Base-by-base conservation (phyloP, 2,329 filamentous ascomycete genomes). In the Colletotrichum horii region DNA sequence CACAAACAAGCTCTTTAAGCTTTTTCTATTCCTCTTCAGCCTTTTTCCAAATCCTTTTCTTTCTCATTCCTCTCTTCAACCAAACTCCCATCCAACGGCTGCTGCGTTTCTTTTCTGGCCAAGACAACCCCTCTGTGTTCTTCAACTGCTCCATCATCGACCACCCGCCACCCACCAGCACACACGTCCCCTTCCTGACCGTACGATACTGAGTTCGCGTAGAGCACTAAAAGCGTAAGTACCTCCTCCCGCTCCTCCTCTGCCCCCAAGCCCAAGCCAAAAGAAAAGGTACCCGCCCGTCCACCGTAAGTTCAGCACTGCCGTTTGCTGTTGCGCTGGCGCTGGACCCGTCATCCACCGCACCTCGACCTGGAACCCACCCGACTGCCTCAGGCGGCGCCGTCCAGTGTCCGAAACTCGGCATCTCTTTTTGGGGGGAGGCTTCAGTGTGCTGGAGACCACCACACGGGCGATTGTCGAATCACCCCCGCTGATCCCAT, bases 401-500 rank as follows among this genome's bases (percentile, higher is more conserved):
- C 68, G 68, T 71, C 58, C 52, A 65, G 48, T 75, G 61, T 73
- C 56, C 69, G 73, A 75, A 73, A 72, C 70, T 75, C 73, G 70
- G 73, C 62, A 67, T 66, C 34, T 38, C 36, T 52, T 61, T 52
- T 52, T 52, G 43, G 43, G 43, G 43, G n/a, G n/a, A n/a, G n/a
- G n/a, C n/a, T 64, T 9, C 34, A 32, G 34, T 30, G 28, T n/a
- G 58, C 26, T 32, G 28, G 24, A 24, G 32, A 19, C 30, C 58
- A 61, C n/a, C 58, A 61, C 26, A 32, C 58, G 15, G 66, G 38
- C 71, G 34, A 65, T 74, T 74, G 64, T 75, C 69, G 70, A 73
- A 69, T 66, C 52, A 75, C 26, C 73, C 73, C 70, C 70, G 70
- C 70, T 75, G 70, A 75, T 73, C 64, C 64, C 73, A 73, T 75